These are phyloP conservation scores for Plasmodium yoelii DNA, from an alignment of 169 alveolate species.

Conservation along the genomic window DNA sequence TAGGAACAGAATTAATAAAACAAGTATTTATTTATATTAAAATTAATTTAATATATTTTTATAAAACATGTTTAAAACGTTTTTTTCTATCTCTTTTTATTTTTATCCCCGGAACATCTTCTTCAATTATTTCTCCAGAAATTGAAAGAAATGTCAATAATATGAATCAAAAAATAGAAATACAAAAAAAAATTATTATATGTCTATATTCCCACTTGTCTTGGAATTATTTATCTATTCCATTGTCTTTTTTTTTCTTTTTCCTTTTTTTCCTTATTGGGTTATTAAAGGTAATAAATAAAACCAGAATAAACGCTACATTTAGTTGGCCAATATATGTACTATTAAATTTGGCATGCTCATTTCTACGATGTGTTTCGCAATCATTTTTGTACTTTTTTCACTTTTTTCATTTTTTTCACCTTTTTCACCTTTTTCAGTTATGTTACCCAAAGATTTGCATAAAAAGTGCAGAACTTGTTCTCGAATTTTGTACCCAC, in stretches of 20 bases:
- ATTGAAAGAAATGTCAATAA: slow-evolving; percentile 17
- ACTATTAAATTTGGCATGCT: neutral
- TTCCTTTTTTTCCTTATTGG: slow-evolving; percentile 47
- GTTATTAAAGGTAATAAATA: slow-evolving; percentile 29
- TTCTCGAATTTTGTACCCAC: slow-evolving; percentile 10
- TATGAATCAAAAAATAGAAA: slow-evolving; percentile 25
- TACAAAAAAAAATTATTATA: slow-evolving; percentile 56
- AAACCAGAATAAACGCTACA: no score
- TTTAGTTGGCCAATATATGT: neutral
- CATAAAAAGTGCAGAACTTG: slow-evolving; percentile 1
- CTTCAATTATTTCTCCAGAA: slow-evolving; percentile 15
- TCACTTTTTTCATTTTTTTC: neutral
- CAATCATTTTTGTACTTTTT: neutral
- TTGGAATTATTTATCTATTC: slow-evolving; percentile 28
- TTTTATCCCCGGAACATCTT: slow-evolving; percentile 3
- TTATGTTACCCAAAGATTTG: neutral
- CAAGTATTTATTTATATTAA: neutral
- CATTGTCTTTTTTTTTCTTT: slow-evolving; percentile 33
- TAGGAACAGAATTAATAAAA: slow-evolving; percentile 12
- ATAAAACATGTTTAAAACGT: slow-evolving; percentile 53
- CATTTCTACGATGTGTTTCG: neutral
- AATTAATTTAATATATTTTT: slow-evolving; percentile 22
- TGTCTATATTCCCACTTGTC: slow-evolving; percentile 61
- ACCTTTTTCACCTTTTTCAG: slow-evolving; percentile 17
- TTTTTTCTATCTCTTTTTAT: slow-evolving; percentile 29